A percentile compares a stretch with the other conserved stretches of the same genome.
Evolutionary conservation across 108 stramenopile species (phyloP).

Genomic region (Seminavis robusta): DNA sequence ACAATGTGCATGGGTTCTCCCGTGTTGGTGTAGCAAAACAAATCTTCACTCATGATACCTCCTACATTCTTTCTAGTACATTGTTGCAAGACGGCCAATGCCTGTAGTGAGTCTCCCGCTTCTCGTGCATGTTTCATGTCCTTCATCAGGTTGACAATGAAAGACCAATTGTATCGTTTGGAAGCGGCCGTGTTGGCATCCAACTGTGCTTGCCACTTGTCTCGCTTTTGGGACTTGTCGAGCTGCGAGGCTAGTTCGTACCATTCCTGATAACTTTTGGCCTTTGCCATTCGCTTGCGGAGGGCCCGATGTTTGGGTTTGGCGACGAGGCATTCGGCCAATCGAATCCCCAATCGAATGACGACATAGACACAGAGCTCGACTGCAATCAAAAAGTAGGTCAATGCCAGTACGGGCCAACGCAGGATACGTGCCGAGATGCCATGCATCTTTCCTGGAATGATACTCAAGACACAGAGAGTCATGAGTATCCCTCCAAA

Average conservation of each 20-base stretch:
- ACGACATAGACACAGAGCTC: constrained; percentile 69
- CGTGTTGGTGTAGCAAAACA: constrained; percentile 76
- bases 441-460: constrained; percentile 74
- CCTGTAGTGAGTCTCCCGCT: constrained; percentile 42
- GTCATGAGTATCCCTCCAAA: constrained; percentile 53
- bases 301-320: constrained; percentile 65
- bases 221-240: constrained; percentile 72
- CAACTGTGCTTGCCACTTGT: constrained; percentile 42
- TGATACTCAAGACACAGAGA: constrained; percentile 37
- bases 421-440: constrained; percentile 59
- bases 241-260: constrained; percentile 54
- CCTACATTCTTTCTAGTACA: constrained; percentile 91
- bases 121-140: constrained; percentile 60
- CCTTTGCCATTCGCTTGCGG: constrained; percentile 46
- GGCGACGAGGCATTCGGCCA: constrained; percentile 63
- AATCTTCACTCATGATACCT: constrained; percentile 85
- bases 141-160: constrained; percentile 60
- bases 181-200: constrained; percentile 20
- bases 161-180: constrained; percentile 78
- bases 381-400: constrained; percentile 63
- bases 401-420: constrained; percentile 74
- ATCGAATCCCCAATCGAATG: constrained; percentile 62
- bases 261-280: constrained; percentile 72
- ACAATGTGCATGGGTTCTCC: constrained; percentile 82
- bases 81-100: constrained; percentile 79